These are phyloP conservation scores for Candida pseudofarinosa DNA, from an alignment of 805 yeast genomes.

Conservation along the genomic window DNA sequence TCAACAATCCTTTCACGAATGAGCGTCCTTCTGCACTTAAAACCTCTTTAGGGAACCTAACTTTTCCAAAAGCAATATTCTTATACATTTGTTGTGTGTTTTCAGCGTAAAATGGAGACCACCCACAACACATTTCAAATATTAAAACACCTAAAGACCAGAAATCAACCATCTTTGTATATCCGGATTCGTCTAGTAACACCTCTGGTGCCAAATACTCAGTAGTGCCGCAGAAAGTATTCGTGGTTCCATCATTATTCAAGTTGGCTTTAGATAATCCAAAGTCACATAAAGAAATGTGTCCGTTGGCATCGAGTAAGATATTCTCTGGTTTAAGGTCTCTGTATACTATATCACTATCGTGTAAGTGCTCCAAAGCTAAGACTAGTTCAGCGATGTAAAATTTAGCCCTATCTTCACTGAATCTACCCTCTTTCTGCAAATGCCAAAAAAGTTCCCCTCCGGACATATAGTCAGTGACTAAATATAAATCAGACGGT, in stretches of 20 bases:
- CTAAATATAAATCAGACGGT: slow-evolving; percentile 84
- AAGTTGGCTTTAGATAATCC: slow-evolving; percentile 94
- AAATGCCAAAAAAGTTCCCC: slow-evolving; percentile 97
- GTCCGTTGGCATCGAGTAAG: slow-evolving; percentile 92
- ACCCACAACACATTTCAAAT: slow-evolving; percentile 99
- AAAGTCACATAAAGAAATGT: slow-evolving; percentile 94
- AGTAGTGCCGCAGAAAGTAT: slow-evolving; percentile 97
- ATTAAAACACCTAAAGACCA: slow-evolving; percentile 97
- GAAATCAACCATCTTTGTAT: slow-evolving; percentile 98
- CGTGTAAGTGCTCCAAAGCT: slow-evolving; percentile 92
- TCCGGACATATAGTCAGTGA: slow-evolving; percentile 97
- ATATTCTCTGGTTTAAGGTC: slow-evolving; percentile 97
- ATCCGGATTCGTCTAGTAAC: slow-evolving; percentile 89
- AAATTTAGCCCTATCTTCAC: slow-evolving; percentile 92
- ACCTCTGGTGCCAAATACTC: slow-evolving; percentile 98
- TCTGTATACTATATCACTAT: slow-evolving; percentile 92
- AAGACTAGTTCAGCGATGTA: slow-evolving; percentile 93
- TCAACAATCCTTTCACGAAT: slow-evolving; percentile 90
- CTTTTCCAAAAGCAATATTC: slow-evolving; percentile 97
- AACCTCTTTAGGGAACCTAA: slow-evolving; percentile 94
- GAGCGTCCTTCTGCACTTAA: slow-evolving; percentile 89
- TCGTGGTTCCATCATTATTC: slow-evolving; percentile 81
- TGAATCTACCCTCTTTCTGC: slow-evolving; percentile 92
- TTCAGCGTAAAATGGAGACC: slow-evolving; percentile 98
- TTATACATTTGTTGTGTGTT: slow-evolving; percentile 98